Evolutionary conservation across 2,329 filamentous ascomycete species (phyloP), one percentile per base, ranked within the genome.

Genomic region (Cordyceps cicadae): DNA sequence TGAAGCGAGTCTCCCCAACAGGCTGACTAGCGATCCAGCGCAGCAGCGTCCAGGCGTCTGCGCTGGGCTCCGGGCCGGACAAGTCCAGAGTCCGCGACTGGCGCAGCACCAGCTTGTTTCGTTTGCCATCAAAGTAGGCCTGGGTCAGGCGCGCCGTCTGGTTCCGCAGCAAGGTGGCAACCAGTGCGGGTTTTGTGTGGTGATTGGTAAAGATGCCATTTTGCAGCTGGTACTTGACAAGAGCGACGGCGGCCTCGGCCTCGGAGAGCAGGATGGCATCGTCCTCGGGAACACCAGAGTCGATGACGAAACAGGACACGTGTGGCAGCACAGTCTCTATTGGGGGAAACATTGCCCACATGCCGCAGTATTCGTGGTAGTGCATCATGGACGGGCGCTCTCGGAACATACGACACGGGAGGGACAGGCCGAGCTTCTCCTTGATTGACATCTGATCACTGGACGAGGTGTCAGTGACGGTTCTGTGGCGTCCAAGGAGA

Each of bases 111-210:
- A 58, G 55, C 46, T 19, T 58, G 21, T 51, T 58, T 11, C 32
- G 32, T 17, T 58, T 58, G 55, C 34, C 34, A 34, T 58, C 55
- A 32, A 58, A 58, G 21, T 58, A 32, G 34, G 55, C 46, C 45
- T 43, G 55, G 7, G 55, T 58, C 8, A 58, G 32, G 14, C 55
- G 55, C 24, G 19, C 55, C 14, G 46, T 51, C 46, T 51, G 34
- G 34, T 51, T 51, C 21, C 34, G 15, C 15, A 50, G 17, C 2
- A 58, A 17, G 34, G 46, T 58, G 0, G 46, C 55, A 19, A 58
- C 15, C 1, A 58, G 46, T 6, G 17, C 21, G 6, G 55, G 55
- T 49, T 58, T 58, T 21, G 55, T 45, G 46, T 58, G 46, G 46
- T 58, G 55, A 34, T 51, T 29, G 14, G 46, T 51, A 32, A 32